Conservation (phyloP, 202 grass and related monocot species). For the Schoenoplectus triqueter region DNA sequence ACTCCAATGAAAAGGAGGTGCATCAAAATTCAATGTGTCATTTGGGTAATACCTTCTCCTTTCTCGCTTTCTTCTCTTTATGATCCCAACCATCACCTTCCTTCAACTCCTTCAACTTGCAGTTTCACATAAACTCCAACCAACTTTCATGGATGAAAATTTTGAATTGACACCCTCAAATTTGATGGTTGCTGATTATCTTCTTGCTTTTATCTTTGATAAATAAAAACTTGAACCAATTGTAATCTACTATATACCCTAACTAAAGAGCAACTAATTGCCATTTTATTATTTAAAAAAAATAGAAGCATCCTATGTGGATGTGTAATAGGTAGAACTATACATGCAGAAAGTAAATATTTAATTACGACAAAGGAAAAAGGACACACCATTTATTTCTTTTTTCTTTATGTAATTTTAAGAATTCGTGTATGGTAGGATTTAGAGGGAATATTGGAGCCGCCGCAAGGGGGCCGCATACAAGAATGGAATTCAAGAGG, state of each 20-base stretch:
- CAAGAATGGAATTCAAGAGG: slow-evolving; percentile 69
- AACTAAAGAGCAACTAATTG: no score
- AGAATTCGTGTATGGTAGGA: slow-evolving; percentile 45
- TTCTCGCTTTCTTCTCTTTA: not conserved
- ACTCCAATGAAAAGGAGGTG: slow-evolving; percentile 21
- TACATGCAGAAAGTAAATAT: no score
- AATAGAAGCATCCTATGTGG: no score
- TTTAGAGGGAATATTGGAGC: slow-evolving; percentile 68
- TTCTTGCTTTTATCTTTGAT: not conserved
- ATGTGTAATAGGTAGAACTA: no score
- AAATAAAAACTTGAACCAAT: not conserved
- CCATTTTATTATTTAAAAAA: no score
- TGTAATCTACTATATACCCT: no score
- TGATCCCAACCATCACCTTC: not conserved
- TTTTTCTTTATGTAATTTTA: no score
- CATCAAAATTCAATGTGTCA: slow-evolving; percentile 43
- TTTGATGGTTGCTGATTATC: not conserved
- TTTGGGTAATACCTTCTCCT: slow-evolving; percentile 25
- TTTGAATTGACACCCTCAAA: not conserved
- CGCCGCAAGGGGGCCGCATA: slow-evolving; percentile 74
- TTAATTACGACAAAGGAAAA: no score
- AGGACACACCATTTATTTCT: no score
- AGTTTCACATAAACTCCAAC: not conserved
- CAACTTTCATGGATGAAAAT: not conserved
- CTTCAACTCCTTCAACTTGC: not conserved